These are phyloP conservation scores for Abrus pulchellus DNA, from an alignment of 306 rosid species.

Conservation along the genomic window DNA sequence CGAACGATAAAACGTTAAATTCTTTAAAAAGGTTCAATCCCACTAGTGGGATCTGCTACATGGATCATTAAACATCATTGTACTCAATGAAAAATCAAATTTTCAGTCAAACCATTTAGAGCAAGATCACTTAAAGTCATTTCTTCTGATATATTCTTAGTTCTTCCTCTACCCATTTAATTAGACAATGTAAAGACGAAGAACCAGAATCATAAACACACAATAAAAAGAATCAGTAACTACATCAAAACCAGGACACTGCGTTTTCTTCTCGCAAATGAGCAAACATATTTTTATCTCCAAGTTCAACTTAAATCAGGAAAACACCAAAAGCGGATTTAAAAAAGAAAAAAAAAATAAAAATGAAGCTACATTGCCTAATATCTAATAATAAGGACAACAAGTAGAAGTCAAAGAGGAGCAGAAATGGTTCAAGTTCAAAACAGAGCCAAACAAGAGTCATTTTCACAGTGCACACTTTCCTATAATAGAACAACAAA, in stretches of 20 bases:
- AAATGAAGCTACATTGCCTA: background rate
- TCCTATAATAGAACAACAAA: background rate
- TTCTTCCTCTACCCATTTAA: background rate
- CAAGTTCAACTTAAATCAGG: background rate
- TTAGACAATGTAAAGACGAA: background rate
- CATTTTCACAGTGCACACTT: slow-evolving; percentile 12
- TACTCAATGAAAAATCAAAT: too few species aligned
- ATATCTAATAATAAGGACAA: slow-evolving; percentile 9
- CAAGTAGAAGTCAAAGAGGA: slow-evolving; percentile 29
- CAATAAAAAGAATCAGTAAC: background rate
- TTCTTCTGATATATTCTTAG: background rate
- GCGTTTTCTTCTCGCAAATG: background rate
- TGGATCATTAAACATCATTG: too few species aligned
- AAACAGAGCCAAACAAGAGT: background rate
- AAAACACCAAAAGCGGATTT: background rate
- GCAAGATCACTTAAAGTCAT: background rate
- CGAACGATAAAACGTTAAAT: background rate
- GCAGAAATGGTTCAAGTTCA: background rate
- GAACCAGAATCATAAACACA: background rate
- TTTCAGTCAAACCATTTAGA: background rate
- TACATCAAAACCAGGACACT: background rate
- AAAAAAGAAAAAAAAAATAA: background rate
- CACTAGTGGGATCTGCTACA: too few species aligned
- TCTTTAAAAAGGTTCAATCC: background rate
- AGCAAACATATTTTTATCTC: background rate